Base-by-base conservation (phyloP, 2,329 filamentous ascomycete species). In the Apiospora hydei region DNA sequence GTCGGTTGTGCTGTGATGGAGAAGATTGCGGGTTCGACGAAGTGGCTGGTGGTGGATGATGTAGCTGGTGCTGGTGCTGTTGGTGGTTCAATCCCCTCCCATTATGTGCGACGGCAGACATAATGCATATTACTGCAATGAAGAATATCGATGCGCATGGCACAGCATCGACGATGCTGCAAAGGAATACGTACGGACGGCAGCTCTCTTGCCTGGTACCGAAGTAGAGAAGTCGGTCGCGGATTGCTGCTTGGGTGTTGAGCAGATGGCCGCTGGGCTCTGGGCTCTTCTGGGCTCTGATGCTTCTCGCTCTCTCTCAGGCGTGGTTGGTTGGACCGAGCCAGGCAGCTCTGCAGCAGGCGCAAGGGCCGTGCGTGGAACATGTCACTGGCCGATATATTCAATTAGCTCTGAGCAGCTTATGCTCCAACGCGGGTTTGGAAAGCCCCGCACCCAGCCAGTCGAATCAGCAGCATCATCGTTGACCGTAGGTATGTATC, bases 41-140 rank as follows among this genome's bases (percentile, higher is more conserved):
- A 13, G 57, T 21, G 30, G 57, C 57, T 64, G 57, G 30, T 41
- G 30, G 34, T 41, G 34, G 57, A 30, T 64, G 34, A 64, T 64
- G 57, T n/a, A 64, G 57, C 34, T 64, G 57, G 14, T 41, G 57
- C 34, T 30, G 26, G 26, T 38, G 34, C 30, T 64, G 57, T 41
- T 64, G 57, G 57, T 64, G 57, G 21, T 64, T n/a, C 41, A 64
- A 64, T 64, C 57, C 57, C 57, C 57, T 64, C 57, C 57, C 57
- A 64, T 64, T 64, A 64, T 64, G 57, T 41, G 57, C 57, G 30
- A 41, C 57, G 57, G 57, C 34, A 4, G 57, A 64, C 57, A 64
- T 64, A 64, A 64, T 64, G 57, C 57, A 64, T 64, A 34, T 41
- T 41, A 64, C 34, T 64, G 57, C 57, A 64, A 64, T 64, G 57